These are phyloP conservation scores for Cercospora sp. DNA, from an alignment of 2,329 filamentous ascomycete genomes.

Conservation along the genomic window DNA sequence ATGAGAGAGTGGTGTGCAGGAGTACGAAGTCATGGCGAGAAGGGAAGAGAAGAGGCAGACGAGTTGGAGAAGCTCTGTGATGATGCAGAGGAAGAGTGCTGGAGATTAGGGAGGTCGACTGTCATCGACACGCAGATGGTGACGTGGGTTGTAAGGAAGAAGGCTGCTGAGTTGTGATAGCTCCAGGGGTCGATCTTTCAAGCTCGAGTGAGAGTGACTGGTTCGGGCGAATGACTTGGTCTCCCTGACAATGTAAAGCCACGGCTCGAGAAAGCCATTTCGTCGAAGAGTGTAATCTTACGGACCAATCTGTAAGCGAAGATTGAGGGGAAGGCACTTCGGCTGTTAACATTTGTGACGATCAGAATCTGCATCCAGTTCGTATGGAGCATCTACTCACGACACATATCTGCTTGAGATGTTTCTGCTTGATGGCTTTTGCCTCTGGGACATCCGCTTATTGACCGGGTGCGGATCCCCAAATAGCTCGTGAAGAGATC, in stretches of 20 bases:
- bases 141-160: constrained; percentile 27
- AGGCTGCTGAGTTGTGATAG: not conserved
- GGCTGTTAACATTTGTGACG: not conserved
- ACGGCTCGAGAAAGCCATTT: not conserved
- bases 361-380: not conserved
- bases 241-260: not conserved
- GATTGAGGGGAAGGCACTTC: not conserved
- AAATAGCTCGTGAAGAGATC: not conserved
- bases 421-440: not conserved
- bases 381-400: not conserved
- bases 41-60: not conserved
- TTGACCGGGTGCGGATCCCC: not conserved
- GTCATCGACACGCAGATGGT: constrained; percentile 24
- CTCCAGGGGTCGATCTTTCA: not conserved
- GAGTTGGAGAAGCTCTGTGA: constrained; percentile 18
- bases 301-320: not conserved
- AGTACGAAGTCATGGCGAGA: constrained; percentile 14
- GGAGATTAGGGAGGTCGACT: constrained; percentile 13
- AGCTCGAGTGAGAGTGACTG: not conserved
- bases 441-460: not conserved
- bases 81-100: constrained; percentile 23
- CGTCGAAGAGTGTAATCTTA: not conserved
- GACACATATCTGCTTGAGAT: no score
- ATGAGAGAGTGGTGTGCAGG: constrained; percentile 21
- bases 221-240: not conserved